Evolutionary conservation across 805 yeast species (phyloP).

Genomic region (Wickerhamiella kazuoi): DNA sequence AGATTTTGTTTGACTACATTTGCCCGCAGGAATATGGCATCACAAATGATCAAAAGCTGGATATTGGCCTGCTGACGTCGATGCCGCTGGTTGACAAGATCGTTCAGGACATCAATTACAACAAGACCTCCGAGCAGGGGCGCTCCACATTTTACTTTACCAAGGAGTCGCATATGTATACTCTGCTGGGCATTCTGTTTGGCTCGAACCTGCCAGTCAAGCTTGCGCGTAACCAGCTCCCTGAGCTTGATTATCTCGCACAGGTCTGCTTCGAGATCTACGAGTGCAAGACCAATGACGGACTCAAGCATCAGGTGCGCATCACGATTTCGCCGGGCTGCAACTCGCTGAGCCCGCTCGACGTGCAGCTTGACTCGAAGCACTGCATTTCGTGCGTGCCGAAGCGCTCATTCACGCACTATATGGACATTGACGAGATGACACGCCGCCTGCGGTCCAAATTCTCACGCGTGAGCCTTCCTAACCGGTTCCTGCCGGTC

Average conservation of each 20-base stretch:
- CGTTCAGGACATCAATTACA: slow-evolving; percentile 57
- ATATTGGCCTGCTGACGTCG: slow-evolving; percentile 86
- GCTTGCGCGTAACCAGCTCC: slow-evolving; percentile 84
- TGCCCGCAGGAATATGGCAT: slow-evolving; percentile 99
- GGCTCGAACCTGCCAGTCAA: slow-evolving; percentile 91
- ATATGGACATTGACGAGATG: slow-evolving; percentile 79
- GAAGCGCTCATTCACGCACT: slow-evolving; percentile 74
- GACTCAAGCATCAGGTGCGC: slow-evolving; percentile 75
- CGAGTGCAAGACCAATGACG: slow-evolving; percentile 52
- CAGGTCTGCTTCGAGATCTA: slow-evolving; percentile 88
- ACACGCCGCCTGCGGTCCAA: slow-evolving; percentile 63
- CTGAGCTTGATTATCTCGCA: slow-evolving; percentile 87
- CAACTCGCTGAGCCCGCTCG: slow-evolving; percentile 93
- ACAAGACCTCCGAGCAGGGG: slow-evolving; percentile 63
- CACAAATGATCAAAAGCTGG: slow-evolving; percentile 84
- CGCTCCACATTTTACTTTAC: slow-evolving; percentile 88
- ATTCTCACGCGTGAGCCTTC: slow-evolving; percentile 74
- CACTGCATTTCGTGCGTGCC: slow-evolving; percentile 96
- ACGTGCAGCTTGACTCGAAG: slow-evolving; percentile 86
- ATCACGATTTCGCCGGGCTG: slow-evolving; percentile 94
- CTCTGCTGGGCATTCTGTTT: slow-evolving; percentile 73
- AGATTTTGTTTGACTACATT: slow-evolving; percentile 86
- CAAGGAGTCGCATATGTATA: slow-evolving; percentile 92
- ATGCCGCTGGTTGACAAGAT: slow-evolving; percentile 85
- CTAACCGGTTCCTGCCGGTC: slow-evolving; percentile 41